A percentile compares a stretch with the other conserved stretches of the same genome.
Conservation (phyloP, 2,329 filamentous ascomycete species). For the Xylaria multiplex region DNA sequence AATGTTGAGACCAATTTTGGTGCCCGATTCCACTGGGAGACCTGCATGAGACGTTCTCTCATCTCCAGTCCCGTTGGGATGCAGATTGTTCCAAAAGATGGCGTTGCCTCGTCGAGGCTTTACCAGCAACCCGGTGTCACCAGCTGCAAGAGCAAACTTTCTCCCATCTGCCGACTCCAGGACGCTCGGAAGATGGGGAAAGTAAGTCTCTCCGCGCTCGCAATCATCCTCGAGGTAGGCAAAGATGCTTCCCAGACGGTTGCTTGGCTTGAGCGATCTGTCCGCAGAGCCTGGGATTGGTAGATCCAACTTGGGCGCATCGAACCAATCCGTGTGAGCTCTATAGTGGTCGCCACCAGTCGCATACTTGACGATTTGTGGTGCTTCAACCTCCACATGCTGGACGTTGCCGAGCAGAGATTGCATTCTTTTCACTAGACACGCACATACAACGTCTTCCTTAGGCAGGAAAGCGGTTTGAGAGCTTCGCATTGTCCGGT, state of each 20-base stretch:
- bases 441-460: constrained; percentile 31
- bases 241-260: constrained; percentile 35
- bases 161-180: constrained; percentile 26
- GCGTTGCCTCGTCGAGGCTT: constrained; percentile 35
- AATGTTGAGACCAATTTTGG: constrained; percentile 34
- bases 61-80: constrained; percentile 31
- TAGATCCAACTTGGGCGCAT: constrained; percentile 18
- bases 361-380: constrained; percentile 37
- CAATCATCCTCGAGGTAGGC: constrained; percentile 37
- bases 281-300: constrained; percentile 3
- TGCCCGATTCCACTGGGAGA: constrained; percentile 28
- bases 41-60: constrained; percentile 26
- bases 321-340: constrained; percentile 34
- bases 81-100: constrained; percentile 35
- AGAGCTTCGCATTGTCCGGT: constrained; percentile 26
- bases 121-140: constrained; percentile 31
- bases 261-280: constrained; percentile 25
- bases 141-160: constrained; percentile 31
- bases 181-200: constrained; percentile 33
- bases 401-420: constrained; percentile 35
- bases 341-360: constrained; percentile 32
- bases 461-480: constrained; percentile 25
- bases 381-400: constrained; percentile 27
- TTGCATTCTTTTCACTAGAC: constrained; percentile 29
- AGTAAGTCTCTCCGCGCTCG: constrained; percentile 35